These are phyloP conservation scores for Prinsepia uniflora DNA, from an alignment of 306 rosid species.

Conservation along the genomic window DNA sequence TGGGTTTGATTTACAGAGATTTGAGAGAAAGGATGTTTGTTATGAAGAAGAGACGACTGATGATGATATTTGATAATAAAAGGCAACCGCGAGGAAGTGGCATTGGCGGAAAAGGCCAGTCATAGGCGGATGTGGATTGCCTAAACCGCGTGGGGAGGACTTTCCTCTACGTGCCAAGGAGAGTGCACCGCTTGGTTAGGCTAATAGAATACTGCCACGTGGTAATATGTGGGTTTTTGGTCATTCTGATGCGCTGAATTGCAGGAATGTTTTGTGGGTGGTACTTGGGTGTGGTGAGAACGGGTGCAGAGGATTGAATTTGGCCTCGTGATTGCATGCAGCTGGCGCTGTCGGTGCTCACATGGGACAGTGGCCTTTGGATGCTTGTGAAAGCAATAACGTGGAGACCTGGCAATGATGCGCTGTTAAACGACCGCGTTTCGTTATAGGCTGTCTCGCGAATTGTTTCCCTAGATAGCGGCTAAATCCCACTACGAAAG, in stretches of 20 bases:
- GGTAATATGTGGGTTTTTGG: neutral
- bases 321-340: neutral
- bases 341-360: slow-evolving; percentile 34
- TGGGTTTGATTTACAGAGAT: neutral
- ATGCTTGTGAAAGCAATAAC: slow-evolving; percentile 2
- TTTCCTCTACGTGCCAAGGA: neutral
- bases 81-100: neutral
- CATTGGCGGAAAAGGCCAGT: neutral
- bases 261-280: neutral
- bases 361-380: slow-evolving; percentile 12
- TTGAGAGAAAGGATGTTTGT: neutral
- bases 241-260: neutral
- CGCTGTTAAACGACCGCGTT: slow-evolving; percentile 4
- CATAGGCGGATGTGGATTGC: slow-evolving; percentile 2
- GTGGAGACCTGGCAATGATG: neutral
- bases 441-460: neutral
- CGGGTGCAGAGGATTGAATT: slow-evolving; percentile 5
- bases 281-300: neutral
- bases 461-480: neutral
- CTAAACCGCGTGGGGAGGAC: neutral
- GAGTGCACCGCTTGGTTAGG: accelerated
- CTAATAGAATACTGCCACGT: neutral
- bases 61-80: neutral
- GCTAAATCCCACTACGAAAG: neutral
- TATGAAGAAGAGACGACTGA: neutral